Evolutionary conservation across 2,329 filamentous ascomycete genomes (phyloP), one percentile per base, ranked within the genome.

Genomic region (Bipolaris zeicola): DNA sequence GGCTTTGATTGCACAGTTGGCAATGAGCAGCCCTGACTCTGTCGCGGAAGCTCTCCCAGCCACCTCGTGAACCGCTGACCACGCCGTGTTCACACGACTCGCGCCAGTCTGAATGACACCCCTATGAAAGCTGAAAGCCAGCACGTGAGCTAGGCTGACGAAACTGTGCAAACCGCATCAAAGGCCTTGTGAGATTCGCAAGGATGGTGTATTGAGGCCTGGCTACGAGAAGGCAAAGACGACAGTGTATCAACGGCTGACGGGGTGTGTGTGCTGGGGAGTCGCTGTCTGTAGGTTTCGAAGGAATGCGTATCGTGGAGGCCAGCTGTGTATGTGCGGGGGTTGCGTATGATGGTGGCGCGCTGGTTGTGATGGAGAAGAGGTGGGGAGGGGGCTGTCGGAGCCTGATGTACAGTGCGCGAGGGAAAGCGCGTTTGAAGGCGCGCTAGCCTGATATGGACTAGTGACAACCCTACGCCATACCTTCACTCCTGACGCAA

Each of bases 11-110:
- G 51, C 56, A 36, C 55, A 20, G 18, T 6, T 11, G 10, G 56
- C 50, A 46, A 52, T 44, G 54, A 58, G 61, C 53, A 63, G 61
- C 59, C 53, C 56, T 48, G 53, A 62, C 61, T 63, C 59, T 48
- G 44, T 16, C 34, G 41, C 24, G 22, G 26, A n/a, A 18, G 22
- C 24, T 41, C 20, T 31, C 11, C 41, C 28, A 34, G 50, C 41
- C 41, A 44, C 41, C 48, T 50, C 33, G 50, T 57, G 44, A 57
- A 37, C 49, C 62, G 52, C 51, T 42, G 45, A 36, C 14, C 42
- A 33, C 55, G 42, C 48, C 48, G 44, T 56, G 44, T 58, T 50
- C 31, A 44, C 56, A 4, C 57, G 24, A 49, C 57, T 50, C 33
- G 50, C 47, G 51, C 33, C 54, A 43, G 55, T 41, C 48, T 59